Conservation (phyloP, 73 alveolate genomes). For the Paramecium tetraurelia region DNA sequence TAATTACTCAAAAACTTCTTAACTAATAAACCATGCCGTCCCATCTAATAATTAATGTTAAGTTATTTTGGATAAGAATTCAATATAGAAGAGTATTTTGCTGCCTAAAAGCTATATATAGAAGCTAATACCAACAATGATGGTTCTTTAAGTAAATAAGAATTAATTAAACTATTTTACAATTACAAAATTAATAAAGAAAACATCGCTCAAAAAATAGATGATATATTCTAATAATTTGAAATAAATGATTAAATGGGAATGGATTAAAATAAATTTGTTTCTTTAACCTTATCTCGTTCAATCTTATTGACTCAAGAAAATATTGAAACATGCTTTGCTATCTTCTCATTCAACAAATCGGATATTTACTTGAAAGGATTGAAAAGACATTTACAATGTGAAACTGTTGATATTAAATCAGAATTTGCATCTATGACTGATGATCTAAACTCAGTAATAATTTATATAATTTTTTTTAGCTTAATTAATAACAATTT, state of each 20-base stretch:
- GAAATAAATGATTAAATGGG: neutral
- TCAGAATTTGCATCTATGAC: neutral
- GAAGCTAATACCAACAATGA: neutral
- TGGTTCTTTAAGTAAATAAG: neutral
- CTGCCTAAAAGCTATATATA: neutral
- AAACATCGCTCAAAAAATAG: neutral
- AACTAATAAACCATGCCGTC: neutral
- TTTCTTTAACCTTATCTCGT: neutral
- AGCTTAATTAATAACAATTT: neutral
- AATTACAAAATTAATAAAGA: neutral
- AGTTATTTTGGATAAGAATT: neutral
- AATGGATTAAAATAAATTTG: neutral
- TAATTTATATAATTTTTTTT: neutral
- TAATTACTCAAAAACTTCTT: neutral
- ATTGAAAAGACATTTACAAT: neutral
- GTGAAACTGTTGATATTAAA: neutral
- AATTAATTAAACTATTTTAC: neutral
- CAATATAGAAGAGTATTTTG: neutral
- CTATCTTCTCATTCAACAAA: neutral
- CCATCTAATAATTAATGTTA: neutral
- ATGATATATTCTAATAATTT: neutral
- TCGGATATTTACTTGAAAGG: neutral
- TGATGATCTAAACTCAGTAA: neutral
- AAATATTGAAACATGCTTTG: neutral
- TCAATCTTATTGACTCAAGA: neutral